A percentile compares a stretch with the other conserved stretches of the same genome.
Evolutionary conservation across 2,329 filamentous ascomycete genomes (phyloP).

Genomic region (Epichloe gansuensis): DNA sequence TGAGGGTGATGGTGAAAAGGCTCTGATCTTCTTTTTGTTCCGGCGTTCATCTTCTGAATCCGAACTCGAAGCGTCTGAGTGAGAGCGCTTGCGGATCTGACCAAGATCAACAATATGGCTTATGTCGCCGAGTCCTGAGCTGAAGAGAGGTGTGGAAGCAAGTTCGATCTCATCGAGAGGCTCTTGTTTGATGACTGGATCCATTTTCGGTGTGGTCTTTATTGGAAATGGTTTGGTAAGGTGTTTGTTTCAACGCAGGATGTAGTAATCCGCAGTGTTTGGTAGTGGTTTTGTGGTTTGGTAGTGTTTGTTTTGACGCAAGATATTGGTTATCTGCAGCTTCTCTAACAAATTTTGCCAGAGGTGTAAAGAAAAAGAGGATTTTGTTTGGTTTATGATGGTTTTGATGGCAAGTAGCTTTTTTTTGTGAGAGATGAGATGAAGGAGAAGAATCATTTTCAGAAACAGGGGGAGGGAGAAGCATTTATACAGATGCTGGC

Average conservation of each 20-base stretch:
- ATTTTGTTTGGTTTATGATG: not conserved
- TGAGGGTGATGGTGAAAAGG: not conserved
- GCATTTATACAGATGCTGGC: too few relatives aligned
- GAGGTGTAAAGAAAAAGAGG: not conserved
- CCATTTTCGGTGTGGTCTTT: not conserved
- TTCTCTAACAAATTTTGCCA: not conserved
- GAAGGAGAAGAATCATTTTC: not conserved
- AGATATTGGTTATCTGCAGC: too few relatives aligned
- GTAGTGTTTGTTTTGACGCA: not conserved
- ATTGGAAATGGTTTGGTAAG: not conserved
- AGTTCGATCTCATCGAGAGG: not conserved
- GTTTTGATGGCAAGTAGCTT: too few relatives aligned
- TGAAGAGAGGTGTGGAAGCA: not conserved
- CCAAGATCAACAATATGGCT: not conserved
- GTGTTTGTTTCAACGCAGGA: not conserved
- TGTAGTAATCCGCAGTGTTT: not conserved
- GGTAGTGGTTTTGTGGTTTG: not conserved
- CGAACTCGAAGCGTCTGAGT: not conserved
- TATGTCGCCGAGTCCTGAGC: not conserved
- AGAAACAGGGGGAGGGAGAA: too few relatives aligned
- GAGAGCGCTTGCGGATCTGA: not conserved
- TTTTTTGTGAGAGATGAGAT: too few relatives aligned
- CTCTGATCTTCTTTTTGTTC: not conserved
- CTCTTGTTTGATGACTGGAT: not conserved
- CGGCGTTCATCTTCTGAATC: not conserved